These are phyloP conservation scores for Limnanthes douglasii DNA, from an alignment of 345 rosid species.

Conservation along the genomic window DNA sequence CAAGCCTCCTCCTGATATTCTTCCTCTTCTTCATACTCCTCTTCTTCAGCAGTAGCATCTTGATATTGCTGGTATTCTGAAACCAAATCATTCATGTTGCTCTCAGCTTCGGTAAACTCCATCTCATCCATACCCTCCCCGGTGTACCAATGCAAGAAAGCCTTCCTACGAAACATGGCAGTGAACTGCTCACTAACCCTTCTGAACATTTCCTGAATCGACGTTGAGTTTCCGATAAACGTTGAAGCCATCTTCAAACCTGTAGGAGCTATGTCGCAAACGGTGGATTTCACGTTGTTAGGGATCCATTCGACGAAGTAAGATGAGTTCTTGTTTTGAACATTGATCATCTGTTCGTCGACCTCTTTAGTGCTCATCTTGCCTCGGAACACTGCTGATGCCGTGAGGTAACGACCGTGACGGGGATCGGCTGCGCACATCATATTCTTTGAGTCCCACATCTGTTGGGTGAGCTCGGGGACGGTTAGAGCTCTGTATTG, in stretches of 20 bases:
- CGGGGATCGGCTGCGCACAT: constrained; percentile 75
- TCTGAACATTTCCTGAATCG: constrained; percentile 78
- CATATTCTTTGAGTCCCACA: constrained; percentile 88
- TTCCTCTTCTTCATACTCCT: constrained; percentile 47
- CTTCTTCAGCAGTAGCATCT: constrained; percentile 76
- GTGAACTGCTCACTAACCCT: constrained; percentile 76
- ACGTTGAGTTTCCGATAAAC: constrained; percentile 62
- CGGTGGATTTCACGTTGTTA: constrained; percentile 70
- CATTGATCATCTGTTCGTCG: constrained; percentile 77
- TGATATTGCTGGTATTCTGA: constrained; percentile 78
- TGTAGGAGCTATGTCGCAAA: constrained; percentile 66
- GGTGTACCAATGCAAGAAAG: constrained; percentile 82
- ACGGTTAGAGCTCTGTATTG: constrained; percentile 60
- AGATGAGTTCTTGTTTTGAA: constrained; percentile 72
- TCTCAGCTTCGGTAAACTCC: constrained; percentile 77
- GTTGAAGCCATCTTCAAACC: constrained; percentile 76
- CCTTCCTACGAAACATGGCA: constrained; percentile 87
- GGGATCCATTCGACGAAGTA: constrained; percentile 85
- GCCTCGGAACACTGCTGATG: constrained; percentile 76
- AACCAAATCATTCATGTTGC: constrained; percentile 71
- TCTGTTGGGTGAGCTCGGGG: constrained; percentile 74
- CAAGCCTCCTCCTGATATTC: constrained; percentile 30
- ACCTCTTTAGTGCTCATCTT: constrained; percentile 86
- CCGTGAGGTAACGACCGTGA: constrained; percentile 57
- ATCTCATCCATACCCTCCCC: constrained; percentile 84